Evolutionary conservation across 2,329 filamentous ascomycete species (phyloP).

Genomic region (Aspergillus fischeri): DNA sequence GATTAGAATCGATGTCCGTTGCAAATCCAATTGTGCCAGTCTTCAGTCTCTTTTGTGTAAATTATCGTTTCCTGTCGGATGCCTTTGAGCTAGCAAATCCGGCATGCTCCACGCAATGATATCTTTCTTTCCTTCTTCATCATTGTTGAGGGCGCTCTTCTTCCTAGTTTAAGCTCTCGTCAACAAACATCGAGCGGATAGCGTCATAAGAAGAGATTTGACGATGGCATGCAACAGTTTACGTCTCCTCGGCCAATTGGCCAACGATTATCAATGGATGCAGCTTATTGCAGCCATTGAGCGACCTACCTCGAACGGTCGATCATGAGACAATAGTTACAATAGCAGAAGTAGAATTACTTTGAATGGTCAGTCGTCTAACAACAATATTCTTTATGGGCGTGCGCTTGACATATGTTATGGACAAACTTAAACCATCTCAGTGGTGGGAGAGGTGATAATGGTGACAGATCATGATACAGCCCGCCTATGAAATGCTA

Average conservation of each 20-base stretch:
- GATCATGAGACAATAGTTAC: not conserved
- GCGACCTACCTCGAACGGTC: not conserved
- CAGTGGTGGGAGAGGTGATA: too few species aligned
- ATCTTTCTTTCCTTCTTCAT: conserved; percentile 9
- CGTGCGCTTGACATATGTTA: too few species aligned
- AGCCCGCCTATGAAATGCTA: not conserved
- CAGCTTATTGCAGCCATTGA: not conserved
- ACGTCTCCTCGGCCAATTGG: not conserved
- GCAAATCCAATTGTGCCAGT: conserved; percentile 15
- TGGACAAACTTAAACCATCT: too few species aligned
- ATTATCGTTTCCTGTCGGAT: conserved; percentile 22
- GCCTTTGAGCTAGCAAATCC: conserved; percentile 19
- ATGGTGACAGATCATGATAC: not conserved
- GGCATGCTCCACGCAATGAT: conserved; percentile 14
- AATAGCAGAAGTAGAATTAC: not conserved
- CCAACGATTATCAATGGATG: not conserved
- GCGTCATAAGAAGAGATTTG: not conserved
- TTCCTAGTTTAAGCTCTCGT: not conserved
- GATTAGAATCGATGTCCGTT: conserved; percentile 18
- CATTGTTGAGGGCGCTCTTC: not conserved
- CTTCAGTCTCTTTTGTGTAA: conserved; percentile 25
- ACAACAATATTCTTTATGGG: too few species aligned
- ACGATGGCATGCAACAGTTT: not conserved
- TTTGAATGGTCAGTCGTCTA: too few species aligned
- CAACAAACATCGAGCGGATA: not conserved